Evolutionary conservation across 164 flowering plant species (phyloP).

Genomic region (Macadamia tetraphylla): DNA sequence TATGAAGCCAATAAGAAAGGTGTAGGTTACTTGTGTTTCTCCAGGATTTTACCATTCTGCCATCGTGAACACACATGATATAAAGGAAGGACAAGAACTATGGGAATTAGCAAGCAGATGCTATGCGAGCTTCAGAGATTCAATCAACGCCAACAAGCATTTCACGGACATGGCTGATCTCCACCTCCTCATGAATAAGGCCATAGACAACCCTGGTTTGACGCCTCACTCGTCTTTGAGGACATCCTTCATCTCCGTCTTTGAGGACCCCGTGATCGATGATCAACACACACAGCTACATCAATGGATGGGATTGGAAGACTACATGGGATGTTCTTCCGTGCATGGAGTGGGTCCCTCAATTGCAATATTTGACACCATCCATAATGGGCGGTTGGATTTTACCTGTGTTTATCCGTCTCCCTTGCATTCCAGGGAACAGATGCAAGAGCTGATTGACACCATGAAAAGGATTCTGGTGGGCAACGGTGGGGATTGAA

Average conservation of each 20-base stretch:
- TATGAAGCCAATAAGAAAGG: too few relatives aligned
- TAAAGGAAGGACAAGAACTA: constrained; percentile 41
- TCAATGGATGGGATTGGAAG: constrained; percentile 45
- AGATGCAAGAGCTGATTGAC: constrained; percentile 51
- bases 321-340: constrained; percentile 65
- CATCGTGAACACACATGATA: constrained; percentile 55
- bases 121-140: constrained; percentile 33
- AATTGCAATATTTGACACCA: constrained; percentile 57
- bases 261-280: constrained; percentile 60
- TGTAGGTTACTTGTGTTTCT: background rate
- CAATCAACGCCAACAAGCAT: constrained; percentile 58
- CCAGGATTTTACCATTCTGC: constrained; percentile 84
- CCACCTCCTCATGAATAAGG: constrained; percentile 81
- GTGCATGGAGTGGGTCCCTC: constrained; percentile 80
- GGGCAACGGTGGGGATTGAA: constrained; percentile 11
- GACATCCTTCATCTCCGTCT: constrained; percentile 62
- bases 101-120: constrained; percentile 69
- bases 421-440: constrained; percentile 78
- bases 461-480: constrained; percentile 49
- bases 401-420: constrained; percentile 69
- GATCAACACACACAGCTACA: constrained; percentile 21
- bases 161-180: constrained; percentile 80
- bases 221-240: constrained; percentile 64
- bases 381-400: constrained; percentile 57
- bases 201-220: constrained; percentile 68